These are phyloP conservation scores for Nemania sp. DNA, from an alignment of 2,329 filamentous ascomycete species.

Conservation along the genomic window DNA sequence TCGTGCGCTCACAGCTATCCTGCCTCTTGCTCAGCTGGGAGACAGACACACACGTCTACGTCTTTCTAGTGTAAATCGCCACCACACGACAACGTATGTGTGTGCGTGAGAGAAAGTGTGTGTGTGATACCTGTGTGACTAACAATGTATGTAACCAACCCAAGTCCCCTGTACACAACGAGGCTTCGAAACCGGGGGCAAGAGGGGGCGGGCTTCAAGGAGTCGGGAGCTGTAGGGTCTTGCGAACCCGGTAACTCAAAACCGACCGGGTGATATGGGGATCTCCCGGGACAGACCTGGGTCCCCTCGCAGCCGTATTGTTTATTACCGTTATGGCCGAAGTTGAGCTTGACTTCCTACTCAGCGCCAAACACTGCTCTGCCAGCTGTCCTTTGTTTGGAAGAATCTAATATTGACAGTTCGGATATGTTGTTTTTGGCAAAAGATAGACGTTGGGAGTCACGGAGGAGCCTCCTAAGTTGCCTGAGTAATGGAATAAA, in stretches of 20 bases:
- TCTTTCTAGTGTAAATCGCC: slow-evolving; percentile 4
- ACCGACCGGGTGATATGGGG: slow-evolving; percentile 18
- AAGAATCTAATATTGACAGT: slow-evolving; percentile 5
- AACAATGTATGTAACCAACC: slow-evolving; percentile 21
- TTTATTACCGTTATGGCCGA: slow-evolving; percentile 7
- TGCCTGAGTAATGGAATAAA: not conserved
- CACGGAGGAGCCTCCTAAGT: not conserved
- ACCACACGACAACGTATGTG: no score
- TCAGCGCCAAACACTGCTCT: not conserved
- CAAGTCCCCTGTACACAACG: slow-evolving; percentile 21
- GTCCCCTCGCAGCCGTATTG: slow-evolving; percentile 12
- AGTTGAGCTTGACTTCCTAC: not conserved
- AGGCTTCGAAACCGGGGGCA: slow-evolving; percentile 25
- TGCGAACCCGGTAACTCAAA: slow-evolving; percentile 18
- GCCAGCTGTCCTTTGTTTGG: not conserved
- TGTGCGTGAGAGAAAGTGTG: no score
- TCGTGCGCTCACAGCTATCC: not conserved
- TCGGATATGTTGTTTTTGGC: slow-evolving; percentile 1
- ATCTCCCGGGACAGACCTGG: slow-evolving; percentile 22
- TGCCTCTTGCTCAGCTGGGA: no score
- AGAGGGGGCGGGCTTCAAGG: slow-evolving; percentile 17
- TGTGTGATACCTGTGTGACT: no score
- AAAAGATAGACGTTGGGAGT: slow-evolving; percentile 12
- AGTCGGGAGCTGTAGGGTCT: slow-evolving; percentile 16
- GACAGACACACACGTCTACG: slow-evolving; percentile 9